phyloP scores from a whole-genome alignment of 83 land plant genomes.

The Picea abies region DNA sequence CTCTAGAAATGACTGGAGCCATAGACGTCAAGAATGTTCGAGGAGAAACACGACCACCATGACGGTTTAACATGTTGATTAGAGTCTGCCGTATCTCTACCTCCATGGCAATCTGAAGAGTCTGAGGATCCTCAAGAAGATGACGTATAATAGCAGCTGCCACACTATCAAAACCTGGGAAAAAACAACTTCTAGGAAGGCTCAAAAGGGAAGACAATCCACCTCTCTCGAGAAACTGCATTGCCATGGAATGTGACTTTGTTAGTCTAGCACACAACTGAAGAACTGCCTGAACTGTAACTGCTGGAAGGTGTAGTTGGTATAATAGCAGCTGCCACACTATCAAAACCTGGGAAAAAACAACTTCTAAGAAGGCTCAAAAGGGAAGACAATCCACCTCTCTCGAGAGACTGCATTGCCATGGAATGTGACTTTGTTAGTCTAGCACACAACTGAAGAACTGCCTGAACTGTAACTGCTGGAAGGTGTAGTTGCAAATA shows the following conservation, averaged over 20 bases:
- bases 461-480: constrained; percentile 75
- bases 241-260: constrained; percentile 75
- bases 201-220: constrained; percentile 74
- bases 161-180: constrained; percentile 88
- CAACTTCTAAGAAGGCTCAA: constrained; percentile 73
- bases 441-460: constrained; percentile 89
- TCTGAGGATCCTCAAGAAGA: constrained; percentile 97
- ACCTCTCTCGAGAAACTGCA: constrained; percentile 86
- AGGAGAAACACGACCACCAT: constrained; percentile 58
- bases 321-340: constrained; percentile 81
- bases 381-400: constrained; percentile 79
- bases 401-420: constrained; percentile 83
- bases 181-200: constrained; percentile 74
- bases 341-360: constrained; percentile 88
- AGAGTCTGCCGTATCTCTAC: constrained; percentile 86
- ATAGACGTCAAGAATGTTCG: constrained; percentile 79
- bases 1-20: constrained; percentile 54
- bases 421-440: constrained; percentile 82
- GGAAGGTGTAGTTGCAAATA: constrained; percentile 74
- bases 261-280: constrained; percentile 93
- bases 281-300: constrained; percentile 81
- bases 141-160: constrained; percentile 89
- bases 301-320: constrained; percentile 66
- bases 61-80: constrained; percentile 42
- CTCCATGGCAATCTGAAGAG: constrained; percentile 97